Percentiles rank a stretch among this genome's conserved stretches.
Evolutionary conservation across 108 stramenopile species (phyloP).

Genomic region (Ochromonas danica): DNA sequence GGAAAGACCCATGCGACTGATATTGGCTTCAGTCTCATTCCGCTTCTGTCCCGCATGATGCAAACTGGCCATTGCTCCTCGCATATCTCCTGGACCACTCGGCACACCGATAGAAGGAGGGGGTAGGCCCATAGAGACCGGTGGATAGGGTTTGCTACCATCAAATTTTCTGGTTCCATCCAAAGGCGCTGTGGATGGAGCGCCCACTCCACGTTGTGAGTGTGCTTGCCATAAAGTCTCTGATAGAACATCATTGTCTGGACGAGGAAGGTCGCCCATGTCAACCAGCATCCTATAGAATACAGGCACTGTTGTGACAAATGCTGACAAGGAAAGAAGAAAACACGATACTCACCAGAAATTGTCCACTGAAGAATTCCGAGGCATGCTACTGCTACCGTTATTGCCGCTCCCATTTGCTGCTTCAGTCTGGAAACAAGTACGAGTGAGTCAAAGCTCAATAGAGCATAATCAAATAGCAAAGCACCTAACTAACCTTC

Average conservation of each 20-base stretch:
- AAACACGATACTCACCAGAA: neutral
- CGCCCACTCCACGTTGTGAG: no score
- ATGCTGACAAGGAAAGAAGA: neutral
- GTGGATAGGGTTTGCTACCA: no score
- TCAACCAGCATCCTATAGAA: constrained; percentile 9
- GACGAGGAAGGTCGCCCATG: constrained; percentile 8
- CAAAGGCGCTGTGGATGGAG: no score
- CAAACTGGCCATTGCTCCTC: no score
- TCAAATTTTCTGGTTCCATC: no score
- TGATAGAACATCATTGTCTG: neutral
- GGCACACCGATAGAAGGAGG: no score
- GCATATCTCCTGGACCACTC: no score
- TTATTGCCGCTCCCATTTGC: neutral
- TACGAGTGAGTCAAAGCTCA: neutral
- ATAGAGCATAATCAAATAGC: neutral
- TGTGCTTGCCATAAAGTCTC: neutral
- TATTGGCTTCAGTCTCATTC: no score
- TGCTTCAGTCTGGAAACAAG: neutral
- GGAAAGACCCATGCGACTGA: no score
- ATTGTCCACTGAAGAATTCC: constrained; percentile 15
- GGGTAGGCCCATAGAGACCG: no score
- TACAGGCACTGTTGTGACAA: neutral
- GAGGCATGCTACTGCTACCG: neutral
- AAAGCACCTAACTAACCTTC: neutral
- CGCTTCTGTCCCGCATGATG: no score